Evolutionary conservation across 1,139 yeast species (phyloP).

Genomic region (Yamadazyma spencermartinsiae): DNA sequence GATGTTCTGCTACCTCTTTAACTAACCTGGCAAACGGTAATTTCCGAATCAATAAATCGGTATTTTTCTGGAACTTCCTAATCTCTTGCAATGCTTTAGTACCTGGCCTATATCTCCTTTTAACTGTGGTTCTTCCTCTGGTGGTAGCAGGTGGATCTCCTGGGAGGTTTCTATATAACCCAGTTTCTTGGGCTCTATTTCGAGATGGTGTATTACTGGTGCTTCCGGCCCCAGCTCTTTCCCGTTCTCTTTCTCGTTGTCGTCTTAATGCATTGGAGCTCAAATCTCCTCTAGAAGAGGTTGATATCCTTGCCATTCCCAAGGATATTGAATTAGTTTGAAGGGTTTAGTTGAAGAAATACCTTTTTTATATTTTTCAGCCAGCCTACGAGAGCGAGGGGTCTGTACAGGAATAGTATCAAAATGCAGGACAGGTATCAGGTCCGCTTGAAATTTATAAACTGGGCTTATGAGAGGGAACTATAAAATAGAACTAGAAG

Average conservation of each 20-base stretch:
- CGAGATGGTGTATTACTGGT: constrained; percentile 4
- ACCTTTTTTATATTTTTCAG: too few relatives aligned
- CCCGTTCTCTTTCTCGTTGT: constrained; percentile 17
- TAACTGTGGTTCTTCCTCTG: constrained; percentile 23
- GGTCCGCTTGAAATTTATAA: too few relatives aligned
- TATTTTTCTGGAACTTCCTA: constrained; percentile 71
- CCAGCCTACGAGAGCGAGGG: constrained; percentile 1
- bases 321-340: background rate
- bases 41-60: constrained; percentile 76
- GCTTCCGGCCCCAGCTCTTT: constrained; percentile 8
- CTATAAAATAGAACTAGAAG: too few relatives aligned
- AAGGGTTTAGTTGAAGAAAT: background rate
- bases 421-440: too few relatives aligned
- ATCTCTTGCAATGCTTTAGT: constrained; percentile 77
- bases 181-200: constrained; percentile 9
- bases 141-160: constrained; percentile 8
- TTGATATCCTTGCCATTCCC: constrained; percentile 19
- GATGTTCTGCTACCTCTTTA: constrained; percentile 77
- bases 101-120: constrained; percentile 69
- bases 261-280: constrained; percentile 15
- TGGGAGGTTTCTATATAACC: constrained; percentile 7
- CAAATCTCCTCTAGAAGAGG: constrained; percentile 13
- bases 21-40: constrained; percentile 90
- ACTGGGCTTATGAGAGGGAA: too few relatives aligned
- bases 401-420: too few relatives aligned